These are phyloP conservation scores for Oryza nivara DNA, from an alignment of 176 grass and related monocot genomes.

Conservation along the genomic window DNA sequence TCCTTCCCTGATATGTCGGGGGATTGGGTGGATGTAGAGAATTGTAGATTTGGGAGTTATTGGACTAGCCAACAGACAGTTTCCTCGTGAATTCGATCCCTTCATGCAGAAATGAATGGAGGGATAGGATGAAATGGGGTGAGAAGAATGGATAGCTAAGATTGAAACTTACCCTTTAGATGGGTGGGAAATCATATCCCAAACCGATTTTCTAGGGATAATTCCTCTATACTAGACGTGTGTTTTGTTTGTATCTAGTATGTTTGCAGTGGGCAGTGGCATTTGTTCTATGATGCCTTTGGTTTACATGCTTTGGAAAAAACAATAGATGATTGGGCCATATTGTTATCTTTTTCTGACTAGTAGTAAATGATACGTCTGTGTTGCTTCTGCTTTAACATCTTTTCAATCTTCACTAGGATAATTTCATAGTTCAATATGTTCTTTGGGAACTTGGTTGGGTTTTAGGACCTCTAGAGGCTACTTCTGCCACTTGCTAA, in stretches of 20 bases:
- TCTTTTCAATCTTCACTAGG: background rate
- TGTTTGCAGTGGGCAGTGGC: background rate
- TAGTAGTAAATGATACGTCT: background rate
- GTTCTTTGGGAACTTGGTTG: background rate
- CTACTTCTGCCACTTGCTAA: background rate
- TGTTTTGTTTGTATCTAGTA: background rate
- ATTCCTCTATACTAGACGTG: background rate
- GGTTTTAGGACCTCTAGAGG: background rate
- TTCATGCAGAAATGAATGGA: no score
- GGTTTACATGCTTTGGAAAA: slow-evolving; percentile 7
- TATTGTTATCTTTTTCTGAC: background rate
- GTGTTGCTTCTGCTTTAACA: background rate
- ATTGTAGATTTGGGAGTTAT: background rate
- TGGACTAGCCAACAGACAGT: background rate
- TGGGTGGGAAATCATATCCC: no score
- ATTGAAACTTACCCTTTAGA: no score
- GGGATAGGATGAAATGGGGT: no score
- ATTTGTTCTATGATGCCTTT: background rate
- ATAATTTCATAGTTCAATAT: background rate
- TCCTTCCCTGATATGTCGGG: background rate
- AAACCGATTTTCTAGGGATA: background rate
- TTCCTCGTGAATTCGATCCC: no score
- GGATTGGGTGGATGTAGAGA: background rate
- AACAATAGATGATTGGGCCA: background rate
- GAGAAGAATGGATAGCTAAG: no score